Conservation (phyloP, 306 rosid genomes). For the Glycine soja region DNA sequence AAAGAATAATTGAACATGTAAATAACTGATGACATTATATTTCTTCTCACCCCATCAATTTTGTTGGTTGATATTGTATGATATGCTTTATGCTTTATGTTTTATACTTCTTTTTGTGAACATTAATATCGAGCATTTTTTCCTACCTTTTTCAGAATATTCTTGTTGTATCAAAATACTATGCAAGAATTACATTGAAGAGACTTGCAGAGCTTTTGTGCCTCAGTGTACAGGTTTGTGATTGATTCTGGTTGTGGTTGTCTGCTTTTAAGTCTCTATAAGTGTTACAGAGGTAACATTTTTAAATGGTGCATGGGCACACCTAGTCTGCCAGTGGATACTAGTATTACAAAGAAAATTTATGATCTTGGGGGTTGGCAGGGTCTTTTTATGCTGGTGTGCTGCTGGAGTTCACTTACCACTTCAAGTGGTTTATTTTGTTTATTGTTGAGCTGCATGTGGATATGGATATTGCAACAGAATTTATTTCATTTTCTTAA, state of each 20-base stretch:
- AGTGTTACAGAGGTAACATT: not conserved
- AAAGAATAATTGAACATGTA: constrained; percentile 92
- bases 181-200: constrained; percentile 67
- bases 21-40: constrained; percentile 11
- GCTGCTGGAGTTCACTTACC: constrained; percentile 24
- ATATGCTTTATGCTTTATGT: constrained; percentile 39
- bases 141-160: constrained; percentile 70
- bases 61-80: constrained; percentile 4
- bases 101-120: constrained; percentile 2
- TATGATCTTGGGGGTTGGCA: not conserved
- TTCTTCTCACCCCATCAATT: constrained; percentile 20
- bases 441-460: constrained; percentile 30
- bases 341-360: constrained; percentile 11
- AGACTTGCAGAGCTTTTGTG: constrained; percentile 84
- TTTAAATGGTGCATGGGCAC: not conserved
- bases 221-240: constrained; percentile 78
- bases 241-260: not conserved
- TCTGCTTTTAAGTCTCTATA: constrained; percentile 15
- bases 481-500: constrained; percentile 21
- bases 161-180: constrained; percentile 87
- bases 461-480: constrained; percentile 1
- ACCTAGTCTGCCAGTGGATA: not conserved
- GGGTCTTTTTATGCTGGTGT: constrained; percentile 7
- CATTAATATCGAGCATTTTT: constrained; percentile 26
- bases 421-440: constrained; percentile 1